Evolutionary conservation across 2,329 filamentous ascomycete species (phyloP), one percentile per base, ranked within the genome.

Genomic region (Fulvia fulva): DNA sequence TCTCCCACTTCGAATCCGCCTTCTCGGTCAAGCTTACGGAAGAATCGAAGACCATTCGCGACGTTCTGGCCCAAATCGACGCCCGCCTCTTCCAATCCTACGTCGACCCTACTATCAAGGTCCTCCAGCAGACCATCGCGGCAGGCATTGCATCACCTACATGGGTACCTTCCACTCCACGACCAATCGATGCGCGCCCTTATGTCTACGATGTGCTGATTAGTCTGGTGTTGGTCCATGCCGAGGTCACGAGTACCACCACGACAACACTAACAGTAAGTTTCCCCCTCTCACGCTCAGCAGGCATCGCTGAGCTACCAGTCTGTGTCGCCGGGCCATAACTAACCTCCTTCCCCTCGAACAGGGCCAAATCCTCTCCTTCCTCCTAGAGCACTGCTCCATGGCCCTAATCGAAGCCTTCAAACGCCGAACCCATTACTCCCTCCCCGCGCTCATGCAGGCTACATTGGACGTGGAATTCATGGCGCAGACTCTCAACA

Each of bases 381-480:
- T 93, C 72, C 82, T 97, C 30, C 85, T 97, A 41, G 91, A 96
- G 71, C 85, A 91, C 69, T 83, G 89, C 11, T 93, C 88, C 11
- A 78, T 83, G 5, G 87, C 91, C 61, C 85, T 97, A n/a, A 85
- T 97, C 16, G 83, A 87, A 26, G 87, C 90, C 0, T 96, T 97
- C 80, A 80, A 83, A 73, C 72, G 79, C 34, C 85, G 76, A 0
- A 44, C 59, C 19, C 63, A 87, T 6, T 97, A 94, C 75, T 83
- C 86, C 1, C 85, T 99, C 0, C 81, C 88, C 5, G 87, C 89
- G 6, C 83, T 99, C 52, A 96, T 97, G 87, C 95, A 99, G 76
- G 95, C 95, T 1, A 99, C 94, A 0, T 84, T 99, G 1, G 94
- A 99, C 70, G 92, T 97, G 1, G 94, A 99, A 75, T 97, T 99